Evolutionary conservation across 768 basidiomycete species (phyloP).

Genomic region (Tricholomella constricta): DNA sequence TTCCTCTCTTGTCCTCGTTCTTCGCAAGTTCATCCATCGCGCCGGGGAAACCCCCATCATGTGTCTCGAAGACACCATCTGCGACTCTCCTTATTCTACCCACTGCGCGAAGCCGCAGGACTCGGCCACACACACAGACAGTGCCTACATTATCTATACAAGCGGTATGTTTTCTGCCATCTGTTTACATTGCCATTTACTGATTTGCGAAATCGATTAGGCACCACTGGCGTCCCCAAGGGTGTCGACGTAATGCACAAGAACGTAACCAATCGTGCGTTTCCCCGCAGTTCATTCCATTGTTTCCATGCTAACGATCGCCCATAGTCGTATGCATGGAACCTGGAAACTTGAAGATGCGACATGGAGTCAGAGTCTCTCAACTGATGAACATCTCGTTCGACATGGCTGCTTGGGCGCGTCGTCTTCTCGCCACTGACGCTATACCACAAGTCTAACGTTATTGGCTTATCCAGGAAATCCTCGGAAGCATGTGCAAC

Average conservation of each 20-base stretch:
- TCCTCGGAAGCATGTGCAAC: constrained; percentile 49
- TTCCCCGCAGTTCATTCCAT: constrained; percentile 1
- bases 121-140: constrained; percentile 36
- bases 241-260: constrained; percentile 57
- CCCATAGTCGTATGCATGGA: constrained; percentile 33
- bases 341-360: constrained; percentile 61
- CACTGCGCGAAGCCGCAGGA: constrained; percentile 40
- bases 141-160: constrained; percentile 60
- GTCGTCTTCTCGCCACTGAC: not conserved
- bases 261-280: constrained; percentile 58
- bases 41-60: constrained; percentile 28
- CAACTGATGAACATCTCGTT: constrained; percentile 63
- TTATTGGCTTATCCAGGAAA: constrained; percentile 52
- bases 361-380: constrained; percentile 53
- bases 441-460: constrained; percentile 38
- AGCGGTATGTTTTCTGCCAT: constrained; percentile 42
- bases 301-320: not conserved
- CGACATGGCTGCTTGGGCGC: constrained; percentile 63
- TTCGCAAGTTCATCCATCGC: constrained; percentile 41
- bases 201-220: constrained; percentile 23
- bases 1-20: constrained; percentile 41
- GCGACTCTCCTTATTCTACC: constrained; percentile 17
- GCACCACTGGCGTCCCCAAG: constrained; percentile 60
- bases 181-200: not conserved
- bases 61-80: constrained; percentile 34